Evolutionary conservation across 768 basidiomycete genomes (phyloP).

Genomic region (Tricholoma matsutake): DNA sequence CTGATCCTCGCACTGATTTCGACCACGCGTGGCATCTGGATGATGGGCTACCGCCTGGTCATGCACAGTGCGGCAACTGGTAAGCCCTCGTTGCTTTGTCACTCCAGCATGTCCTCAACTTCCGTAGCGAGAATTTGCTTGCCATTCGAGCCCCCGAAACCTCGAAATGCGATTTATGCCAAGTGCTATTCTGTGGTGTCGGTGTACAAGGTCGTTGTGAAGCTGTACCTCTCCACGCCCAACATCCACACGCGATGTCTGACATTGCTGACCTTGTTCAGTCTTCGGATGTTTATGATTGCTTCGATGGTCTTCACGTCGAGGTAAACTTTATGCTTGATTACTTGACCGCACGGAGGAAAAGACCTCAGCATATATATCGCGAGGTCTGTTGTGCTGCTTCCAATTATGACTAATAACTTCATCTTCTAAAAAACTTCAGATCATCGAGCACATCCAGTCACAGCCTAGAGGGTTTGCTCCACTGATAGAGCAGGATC

Average conservation of each 20-base stretch:
- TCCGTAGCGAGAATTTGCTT: slow-evolving; percentile 65
- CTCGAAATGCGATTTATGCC: slow-evolving; percentile 82
- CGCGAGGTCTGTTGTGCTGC: slow-evolving; percentile 54
- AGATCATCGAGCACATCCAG: slow-evolving; percentile 65
- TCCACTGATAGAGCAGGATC: slow-evolving; percentile 63
- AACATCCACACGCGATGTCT: slow-evolving; percentile 67
- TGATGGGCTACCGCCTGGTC: slow-evolving; percentile 76
- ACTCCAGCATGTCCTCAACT: not conserved
- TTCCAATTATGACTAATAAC: not conserved
- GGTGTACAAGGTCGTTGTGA: slow-evolving; percentile 71
- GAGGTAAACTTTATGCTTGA: slow-evolving; percentile 87
- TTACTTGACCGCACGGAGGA: slow-evolving; percentile 59
- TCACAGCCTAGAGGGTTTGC: slow-evolving; percentile 61
- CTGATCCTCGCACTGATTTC: slow-evolving; percentile 64
- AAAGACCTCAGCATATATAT: slow-evolving; percentile 73
- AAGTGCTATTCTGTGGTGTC: slow-evolving; percentile 80
- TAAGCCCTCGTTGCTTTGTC: slow-evolving; percentile 25
- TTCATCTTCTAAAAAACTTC: slow-evolving; percentile 1
- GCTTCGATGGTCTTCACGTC: slow-evolving; percentile 71
- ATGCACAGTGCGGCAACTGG: slow-evolving; percentile 82
- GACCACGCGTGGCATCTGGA: slow-evolving; percentile 78
- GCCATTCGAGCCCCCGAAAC: slow-evolving; percentile 72
- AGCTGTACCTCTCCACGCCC: slow-evolving; percentile 51
- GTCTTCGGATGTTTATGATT: slow-evolving; percentile 75
- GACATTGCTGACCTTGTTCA: slow-evolving; percentile 76